Base-by-base conservation (phyloP, 768 basidiomycete genomes). In the Termitomyces sp. region DNA sequence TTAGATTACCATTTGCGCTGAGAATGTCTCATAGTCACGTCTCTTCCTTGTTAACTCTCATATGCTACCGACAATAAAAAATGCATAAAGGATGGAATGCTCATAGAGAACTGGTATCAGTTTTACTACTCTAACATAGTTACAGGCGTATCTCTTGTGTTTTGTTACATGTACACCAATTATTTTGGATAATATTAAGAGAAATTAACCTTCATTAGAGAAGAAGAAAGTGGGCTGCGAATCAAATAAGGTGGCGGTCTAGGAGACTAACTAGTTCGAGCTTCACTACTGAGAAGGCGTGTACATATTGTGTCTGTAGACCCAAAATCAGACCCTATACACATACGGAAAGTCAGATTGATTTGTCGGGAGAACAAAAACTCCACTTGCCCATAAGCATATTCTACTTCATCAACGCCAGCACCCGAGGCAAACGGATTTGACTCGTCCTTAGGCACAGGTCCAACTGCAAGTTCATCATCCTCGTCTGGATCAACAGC, bases 371-470 rank as follows among this genome's bases (percentile, higher is more conserved):
- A 24, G 18, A 45, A 37, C 5, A n/a, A 6, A 24, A 45, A 26
- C 5, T 31, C 42, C 31, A 79, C 86, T 69, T 70, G 86, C 89
- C 90, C 90, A 63, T 91, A 92, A 57, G 86, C 90, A 70, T 90
- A 91, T 67, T 94, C 92, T 7, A 94, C 92, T 71, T 94, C 92
- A 63, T 94, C 92, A 16, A 94, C 91, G 51, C 92, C 88, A 22
- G 85, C 91, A 1, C 88, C 89, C 5, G 86, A 81, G 22, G 85
- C 83, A 68, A 93, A 93, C 10, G 90, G 87, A 22, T 82, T 78
- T 12, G 85, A 80, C 34, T 84, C 78, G 60, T 90, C 90, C 54
- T 87, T 84, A 10, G 88, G 89, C 66, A 88, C 83, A 29, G 88
- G 88, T 8, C 90, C 90, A 46, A 88, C 70, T 57, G 88, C 89